These are phyloP conservation scores for Gaertneriomyces semiglobifer DNA, from an alignment of 192 early-diverging fungal genomes.

Conservation along the genomic window DNA sequence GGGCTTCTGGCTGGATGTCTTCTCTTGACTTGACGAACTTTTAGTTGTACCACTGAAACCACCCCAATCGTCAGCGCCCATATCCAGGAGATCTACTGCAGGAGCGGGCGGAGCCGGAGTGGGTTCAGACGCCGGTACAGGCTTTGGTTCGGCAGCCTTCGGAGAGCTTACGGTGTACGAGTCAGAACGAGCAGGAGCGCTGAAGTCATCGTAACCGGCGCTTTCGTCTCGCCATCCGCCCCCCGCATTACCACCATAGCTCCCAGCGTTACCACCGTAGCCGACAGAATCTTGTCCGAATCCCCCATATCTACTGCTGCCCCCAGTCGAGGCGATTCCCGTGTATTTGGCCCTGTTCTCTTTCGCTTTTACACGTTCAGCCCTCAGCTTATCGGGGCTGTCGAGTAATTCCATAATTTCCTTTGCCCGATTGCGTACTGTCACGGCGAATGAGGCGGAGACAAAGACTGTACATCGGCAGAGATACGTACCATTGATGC, in stretches of 20 bases:
- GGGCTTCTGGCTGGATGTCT: neutral
- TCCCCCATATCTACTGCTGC: constrained; percentile 21
- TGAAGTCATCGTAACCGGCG: neutral
- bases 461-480: too few species aligned
- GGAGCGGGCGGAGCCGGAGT: constrained; percentile 24
- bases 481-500: constrained; percentile 76
- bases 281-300: constrained; percentile 35
- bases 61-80: constrained; percentile 70
- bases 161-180: constrained; percentile 12
- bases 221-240: constrained; percentile 1
- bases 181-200: neutral
- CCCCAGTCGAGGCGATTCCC: constrained; percentile 51
- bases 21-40: too few species aligned
- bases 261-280: constrained; percentile 48
- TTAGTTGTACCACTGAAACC: constrained; percentile 59
- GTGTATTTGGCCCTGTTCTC: constrained; percentile 87
- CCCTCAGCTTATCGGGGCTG: constrained; percentile 72
- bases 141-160: constrained; percentile 27
- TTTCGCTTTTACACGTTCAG: constrained; percentile 85
- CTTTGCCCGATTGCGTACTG: constrained; percentile 83
- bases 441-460: neutral
- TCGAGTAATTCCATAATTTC: constrained; percentile 82
- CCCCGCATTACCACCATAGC: too few species aligned
- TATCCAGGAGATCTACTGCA: constrained; percentile 63
- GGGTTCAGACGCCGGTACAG: constrained; percentile 24